A percentile compares a stretch with the other conserved stretches of the same genome.
These are phyloP conservation scores for Xylaria multiplex DNA, from an alignment of 2,329 filamentous ascomycete genomes.

Conservation along the genomic window DNA sequence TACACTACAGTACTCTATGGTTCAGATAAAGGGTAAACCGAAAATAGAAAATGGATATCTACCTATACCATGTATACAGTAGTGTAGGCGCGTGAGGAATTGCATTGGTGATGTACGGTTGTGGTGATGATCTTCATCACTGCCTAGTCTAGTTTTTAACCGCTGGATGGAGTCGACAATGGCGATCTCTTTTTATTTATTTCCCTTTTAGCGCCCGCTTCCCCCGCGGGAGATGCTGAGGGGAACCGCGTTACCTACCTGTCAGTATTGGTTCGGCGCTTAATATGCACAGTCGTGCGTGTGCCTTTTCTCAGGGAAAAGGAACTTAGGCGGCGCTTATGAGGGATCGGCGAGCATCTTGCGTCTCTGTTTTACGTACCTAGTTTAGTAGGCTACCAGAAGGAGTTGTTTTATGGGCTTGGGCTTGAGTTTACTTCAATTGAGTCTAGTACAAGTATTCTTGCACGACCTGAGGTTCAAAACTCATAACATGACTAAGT, in stretches of 20 bases:
- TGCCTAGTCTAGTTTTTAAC: neutral
- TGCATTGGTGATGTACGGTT: conserved; percentile 31
- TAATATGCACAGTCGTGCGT: conserved; percentile 7
- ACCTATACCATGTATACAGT: neutral
- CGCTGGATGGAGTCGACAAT: neutral
- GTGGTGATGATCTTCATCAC: conserved; percentile 28
- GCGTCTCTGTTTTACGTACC: neutral
- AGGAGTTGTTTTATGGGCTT: neutral
- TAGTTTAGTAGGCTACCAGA: no score
- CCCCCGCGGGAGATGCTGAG: neutral
- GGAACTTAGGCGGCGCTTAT: neutral
- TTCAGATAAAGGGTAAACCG: neutral
- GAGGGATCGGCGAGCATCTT: conserved; percentile 1
- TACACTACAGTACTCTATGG: neutral
- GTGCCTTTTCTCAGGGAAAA: neutral
- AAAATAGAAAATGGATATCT: conserved; percentile 16
- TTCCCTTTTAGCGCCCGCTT: conserved; percentile 15
- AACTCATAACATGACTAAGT: no score
- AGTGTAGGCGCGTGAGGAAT: conserved; percentile 6
- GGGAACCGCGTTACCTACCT: neutral
- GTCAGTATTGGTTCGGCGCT: conserved; percentile 22
- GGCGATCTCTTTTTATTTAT: conserved; percentile 19
- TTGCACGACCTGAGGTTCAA: no score
- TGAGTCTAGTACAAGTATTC: no score
- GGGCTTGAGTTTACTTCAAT: no score